Percentiles rank a stretch among this genome's conserved stretches.
Evolutionary conservation across 768 basidiomycete genomes (phyloP).

Genomic region (Russula ochroleuca): DNA sequence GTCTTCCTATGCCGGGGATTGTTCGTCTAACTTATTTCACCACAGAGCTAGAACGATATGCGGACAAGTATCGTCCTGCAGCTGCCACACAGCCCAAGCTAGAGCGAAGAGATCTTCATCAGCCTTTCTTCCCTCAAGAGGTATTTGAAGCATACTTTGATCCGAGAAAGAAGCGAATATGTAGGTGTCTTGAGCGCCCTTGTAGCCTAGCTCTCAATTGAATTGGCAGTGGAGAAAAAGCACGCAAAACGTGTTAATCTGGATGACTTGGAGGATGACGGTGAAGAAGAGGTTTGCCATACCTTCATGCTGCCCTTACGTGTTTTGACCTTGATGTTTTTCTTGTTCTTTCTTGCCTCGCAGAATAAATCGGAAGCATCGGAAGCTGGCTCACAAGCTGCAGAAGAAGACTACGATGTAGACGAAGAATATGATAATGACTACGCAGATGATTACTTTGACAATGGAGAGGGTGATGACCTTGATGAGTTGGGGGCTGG

Average conservation of each 20-base stretch:
- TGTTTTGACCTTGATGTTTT: not conserved
- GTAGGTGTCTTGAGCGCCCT: constrained; percentile 31
- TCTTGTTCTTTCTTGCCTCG: not conserved
- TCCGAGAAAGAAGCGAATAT: constrained; percentile 59
- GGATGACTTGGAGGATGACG: constrained; percentile 25
- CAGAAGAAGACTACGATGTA: constrained; percentile 75
- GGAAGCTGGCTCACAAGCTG: constrained; percentile 60
- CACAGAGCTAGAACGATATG: constrained; percentile 73
- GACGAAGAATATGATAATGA: constrained; percentile 92
- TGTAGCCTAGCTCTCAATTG: not conserved
- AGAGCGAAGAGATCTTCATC: constrained; percentile 64
- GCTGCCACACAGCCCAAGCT: constrained; percentile 56
- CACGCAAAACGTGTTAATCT: constrained; percentile 20
- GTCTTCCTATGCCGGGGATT: constrained; percentile 8
- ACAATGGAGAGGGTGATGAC: constrained; percentile 83
- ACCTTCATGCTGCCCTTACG: not conserved
- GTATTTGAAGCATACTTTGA: constrained; percentile 80
- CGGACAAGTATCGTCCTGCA: constrained; percentile 76
- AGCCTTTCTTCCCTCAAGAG: constrained; percentile 71
- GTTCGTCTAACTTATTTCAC: constrained; percentile 5
- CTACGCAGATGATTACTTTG: constrained; percentile 87
- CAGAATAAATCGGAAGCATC: constrained; percentile 72
- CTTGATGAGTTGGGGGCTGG: constrained; percentile 71
- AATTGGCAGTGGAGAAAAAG: constrained; percentile 19
- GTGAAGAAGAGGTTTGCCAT: constrained; percentile 17